Evolutionary conservation across 75 land plant species (phyloP).

Genomic region (Pinus taeda): DNA sequence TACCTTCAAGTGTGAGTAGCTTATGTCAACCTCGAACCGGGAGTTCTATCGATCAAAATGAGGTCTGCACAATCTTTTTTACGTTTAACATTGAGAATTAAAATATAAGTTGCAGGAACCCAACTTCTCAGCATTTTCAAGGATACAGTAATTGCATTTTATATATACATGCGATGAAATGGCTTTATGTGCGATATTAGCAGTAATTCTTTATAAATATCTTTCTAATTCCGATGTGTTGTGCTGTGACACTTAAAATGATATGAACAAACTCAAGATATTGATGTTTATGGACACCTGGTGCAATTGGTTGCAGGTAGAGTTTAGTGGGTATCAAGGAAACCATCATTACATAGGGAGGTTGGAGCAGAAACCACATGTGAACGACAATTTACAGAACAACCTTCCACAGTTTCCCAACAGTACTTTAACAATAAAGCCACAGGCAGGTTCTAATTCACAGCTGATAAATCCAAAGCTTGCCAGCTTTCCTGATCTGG

Average conservation of each 20-base stretch:
- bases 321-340: neutral
- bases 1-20: neutral
- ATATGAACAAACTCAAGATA: too few relatives aligned
- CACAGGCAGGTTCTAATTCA: neutral
- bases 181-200: too few relatives aligned
- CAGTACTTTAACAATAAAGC: neutral
- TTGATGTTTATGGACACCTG: too few relatives aligned
- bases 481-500: slow-evolving; percentile 11
- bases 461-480: slow-evolving; percentile 1
- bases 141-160: too few relatives aligned
- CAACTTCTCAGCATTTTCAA: too few relatives aligned
- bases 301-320: neutral
- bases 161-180: too few relatives aligned
- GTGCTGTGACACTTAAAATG: too few relatives aligned
- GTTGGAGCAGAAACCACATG: neutral
- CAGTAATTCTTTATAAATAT: too few relatives aligned
- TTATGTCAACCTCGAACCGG: neutral
- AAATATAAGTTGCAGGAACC: too few relatives aligned
- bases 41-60: neutral
- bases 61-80: neutral
- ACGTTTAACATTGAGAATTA: neutral
- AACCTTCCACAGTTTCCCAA: neutral
- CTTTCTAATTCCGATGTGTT: too few relatives aligned
- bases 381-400: neutral
- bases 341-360: neutral